phyloP scores from a whole-genome alignment of 495 filamentous ascomycete genomes.

The Aspergillus carlsbadensis region DNA sequence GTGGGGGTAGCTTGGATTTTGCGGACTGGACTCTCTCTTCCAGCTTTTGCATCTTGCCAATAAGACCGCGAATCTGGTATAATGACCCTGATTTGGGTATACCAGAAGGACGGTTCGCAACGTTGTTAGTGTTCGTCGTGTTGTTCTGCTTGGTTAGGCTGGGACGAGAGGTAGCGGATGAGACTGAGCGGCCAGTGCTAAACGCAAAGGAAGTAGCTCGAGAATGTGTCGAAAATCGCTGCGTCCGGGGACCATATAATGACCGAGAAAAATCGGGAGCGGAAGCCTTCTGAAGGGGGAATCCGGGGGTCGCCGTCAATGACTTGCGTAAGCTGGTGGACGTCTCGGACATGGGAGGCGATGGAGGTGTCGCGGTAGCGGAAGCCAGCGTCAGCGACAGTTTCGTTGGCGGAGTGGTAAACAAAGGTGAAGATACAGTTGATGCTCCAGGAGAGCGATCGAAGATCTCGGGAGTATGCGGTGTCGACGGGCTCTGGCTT shows the following conservation, averaged over 20 bases:
- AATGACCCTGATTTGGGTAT: conserved; percentile 83
- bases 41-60: conserved; percentile 93
- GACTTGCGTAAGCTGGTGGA: conserved; percentile 46
- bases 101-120: conserved; percentile 29
- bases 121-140: conserved; percentile 6
- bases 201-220: conserved; percentile 53
- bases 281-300: conserved; percentile 40
- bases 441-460: conserved; percentile 60
- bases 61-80: conserved; percentile 86
- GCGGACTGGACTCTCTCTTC: conserved; percentile 93
- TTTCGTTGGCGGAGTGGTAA: conserved; percentile 70
- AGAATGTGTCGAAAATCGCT: conserved; percentile 37
- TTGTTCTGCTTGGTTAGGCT: conserved; percentile 36
- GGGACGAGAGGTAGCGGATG: conserved; percentile 38
- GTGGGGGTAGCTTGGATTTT: conserved; percentile 84
- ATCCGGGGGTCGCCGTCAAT: conserved; percentile 44
- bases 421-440: conserved; percentile 66
- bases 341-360: conserved; percentile 57
- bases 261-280: conserved; percentile 38
- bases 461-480: conserved; percentile 51
- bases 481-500: conserved; percentile 45
- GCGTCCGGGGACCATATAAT: conserved; percentile 45
- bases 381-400: conserved; percentile 68
- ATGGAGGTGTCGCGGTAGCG: conserved; percentile 70
- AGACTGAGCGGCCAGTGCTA: conserved; percentile 41